Evolutionary conservation across 352 stramenopile genomes (phyloP).

Genomic region (Phytopythium cucurbitacearum): DNA sequence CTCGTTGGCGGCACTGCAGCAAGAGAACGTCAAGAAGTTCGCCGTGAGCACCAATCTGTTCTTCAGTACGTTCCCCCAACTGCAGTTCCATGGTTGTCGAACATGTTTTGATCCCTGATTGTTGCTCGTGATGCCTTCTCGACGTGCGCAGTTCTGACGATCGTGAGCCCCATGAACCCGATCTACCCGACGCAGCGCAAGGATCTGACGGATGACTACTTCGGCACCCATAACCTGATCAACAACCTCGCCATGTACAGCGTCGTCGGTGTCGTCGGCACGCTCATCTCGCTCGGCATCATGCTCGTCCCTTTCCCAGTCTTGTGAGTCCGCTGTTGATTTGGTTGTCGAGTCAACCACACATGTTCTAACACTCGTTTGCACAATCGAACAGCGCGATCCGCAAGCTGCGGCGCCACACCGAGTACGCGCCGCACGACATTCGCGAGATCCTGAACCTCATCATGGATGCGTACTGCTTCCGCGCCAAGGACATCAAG

Average conservation of each 20-base stretch:
- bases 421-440: conserved; percentile 43
- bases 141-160: conserved; percentile 38
- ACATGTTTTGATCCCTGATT: conserved; percentile 1
- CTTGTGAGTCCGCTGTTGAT: conserved; percentile 31
- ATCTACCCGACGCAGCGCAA: conserved; percentile 40
- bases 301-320: conserved; percentile 63
- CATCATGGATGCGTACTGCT: conserved; percentile 79
- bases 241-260: conserved; percentile 69
- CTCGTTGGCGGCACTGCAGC: conserved; percentile 12
- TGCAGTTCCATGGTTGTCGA: not conserved
- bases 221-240: conserved; percentile 50
- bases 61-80: conserved; percentile 42
- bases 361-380: not conserved
- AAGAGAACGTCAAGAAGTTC: conserved; percentile 76
- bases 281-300: conserved; percentile 49
- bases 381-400: conserved; percentile 32
- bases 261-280: conserved; percentile 51
- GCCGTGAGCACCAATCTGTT: conserved; percentile 72
- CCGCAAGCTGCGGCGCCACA: conserved; percentile 36
- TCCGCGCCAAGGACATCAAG: conserved; percentile 64
- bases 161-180: conserved; percentile 69
- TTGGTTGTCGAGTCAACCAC: not conserved
- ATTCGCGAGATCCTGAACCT: conserved; percentile 75
- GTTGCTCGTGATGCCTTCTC: conserved; percentile 1
- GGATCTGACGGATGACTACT: conserved; percentile 36